phyloP scores from a whole-genome alignment of 2,329 filamentous ascomycete species.

The Bipolaris cookei region DNA sequence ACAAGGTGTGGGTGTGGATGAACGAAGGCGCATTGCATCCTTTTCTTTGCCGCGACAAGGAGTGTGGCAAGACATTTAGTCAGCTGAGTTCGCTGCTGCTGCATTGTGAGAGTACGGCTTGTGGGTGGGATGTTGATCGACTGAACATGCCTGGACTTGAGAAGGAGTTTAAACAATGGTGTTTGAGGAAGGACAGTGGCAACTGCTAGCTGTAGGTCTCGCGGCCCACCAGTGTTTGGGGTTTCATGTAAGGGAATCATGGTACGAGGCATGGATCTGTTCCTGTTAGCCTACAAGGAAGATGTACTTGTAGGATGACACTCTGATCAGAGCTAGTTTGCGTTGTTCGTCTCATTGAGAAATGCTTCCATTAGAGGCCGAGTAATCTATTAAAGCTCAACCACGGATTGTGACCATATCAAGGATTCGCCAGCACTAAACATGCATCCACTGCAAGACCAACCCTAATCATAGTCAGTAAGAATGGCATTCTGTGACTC shows the following conservation, averaged over 20 bases:
- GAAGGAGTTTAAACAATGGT: conserved; percentile 25
- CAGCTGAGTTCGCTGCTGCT: conserved; percentile 36
- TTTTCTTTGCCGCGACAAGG: conserved; percentile 37
- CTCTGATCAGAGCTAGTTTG: background rate
- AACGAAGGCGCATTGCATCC: conserved; percentile 34
- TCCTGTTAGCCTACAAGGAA: background rate
- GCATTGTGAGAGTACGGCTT: conserved; percentile 40
- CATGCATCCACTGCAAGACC: conserved; percentile 24
- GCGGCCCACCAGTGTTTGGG: background rate
- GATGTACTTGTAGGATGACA: background rate
- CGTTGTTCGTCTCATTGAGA: background rate
- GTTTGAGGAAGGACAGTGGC: conserved; percentile 13
- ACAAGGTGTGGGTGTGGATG: conserved; percentile 33
- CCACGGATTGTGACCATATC: conserved; percentile 3
- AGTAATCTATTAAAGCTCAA: conserved; percentile 1
- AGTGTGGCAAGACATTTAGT: conserved; percentile 34
- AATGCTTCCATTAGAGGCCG: conserved; percentile 1
- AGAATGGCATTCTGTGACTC: background rate
- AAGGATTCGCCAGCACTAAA: conserved; percentile 24
- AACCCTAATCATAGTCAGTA: conserved; percentile 12
- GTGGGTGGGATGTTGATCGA: conserved; percentile 34
- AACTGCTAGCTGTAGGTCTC: background rate
- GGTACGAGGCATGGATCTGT: background rate
- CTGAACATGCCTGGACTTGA: conserved; percentile 34
- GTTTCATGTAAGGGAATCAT: background rate